Conservation (phyloP, 139 green algal species). For the Zygnema cylindricum region DNA sequence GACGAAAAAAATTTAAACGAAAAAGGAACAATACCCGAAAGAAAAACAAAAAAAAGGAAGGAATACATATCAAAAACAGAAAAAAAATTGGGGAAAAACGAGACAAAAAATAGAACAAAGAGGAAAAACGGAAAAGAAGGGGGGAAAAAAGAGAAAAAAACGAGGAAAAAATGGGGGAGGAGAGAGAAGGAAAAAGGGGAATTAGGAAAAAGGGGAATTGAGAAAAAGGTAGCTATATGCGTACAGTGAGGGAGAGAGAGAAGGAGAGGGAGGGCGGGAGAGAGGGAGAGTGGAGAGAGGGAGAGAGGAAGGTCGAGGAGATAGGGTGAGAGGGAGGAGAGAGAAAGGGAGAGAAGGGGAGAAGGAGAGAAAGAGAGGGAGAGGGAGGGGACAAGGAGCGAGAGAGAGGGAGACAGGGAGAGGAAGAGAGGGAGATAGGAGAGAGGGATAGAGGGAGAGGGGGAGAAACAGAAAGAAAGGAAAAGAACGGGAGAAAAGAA, state of each 20-base stretch:
- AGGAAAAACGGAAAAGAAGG: background rate
- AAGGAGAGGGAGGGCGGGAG: background rate
- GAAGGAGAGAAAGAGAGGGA: background rate
- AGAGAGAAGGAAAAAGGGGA: background rate
- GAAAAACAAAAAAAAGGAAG: background rate
- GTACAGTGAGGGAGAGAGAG: background rate
- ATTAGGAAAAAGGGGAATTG: background rate
- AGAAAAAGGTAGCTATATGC: background rate
- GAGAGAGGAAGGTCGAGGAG: background rate
- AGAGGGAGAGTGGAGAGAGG: background rate
- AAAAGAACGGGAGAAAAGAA: background rate
- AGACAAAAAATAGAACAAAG: background rate
- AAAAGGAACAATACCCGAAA: background rate
- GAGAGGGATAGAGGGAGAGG: background rate
- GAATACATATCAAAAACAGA: background rate
- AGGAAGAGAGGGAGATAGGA: background rate
- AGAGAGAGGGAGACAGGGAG: background rate
- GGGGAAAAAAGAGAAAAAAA: background rate
- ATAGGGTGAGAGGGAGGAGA: background rate
- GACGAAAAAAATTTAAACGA: background rate
- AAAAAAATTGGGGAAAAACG: conserved; percentile 1
- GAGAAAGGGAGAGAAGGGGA: background rate
- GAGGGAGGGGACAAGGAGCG: background rate
- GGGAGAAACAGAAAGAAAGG: too few species aligned
- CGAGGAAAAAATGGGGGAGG: background rate